Evolutionary conservation across 2,329 filamentous ascomycete species (phyloP).

Genomic region (Penicillium italicum): DNA sequence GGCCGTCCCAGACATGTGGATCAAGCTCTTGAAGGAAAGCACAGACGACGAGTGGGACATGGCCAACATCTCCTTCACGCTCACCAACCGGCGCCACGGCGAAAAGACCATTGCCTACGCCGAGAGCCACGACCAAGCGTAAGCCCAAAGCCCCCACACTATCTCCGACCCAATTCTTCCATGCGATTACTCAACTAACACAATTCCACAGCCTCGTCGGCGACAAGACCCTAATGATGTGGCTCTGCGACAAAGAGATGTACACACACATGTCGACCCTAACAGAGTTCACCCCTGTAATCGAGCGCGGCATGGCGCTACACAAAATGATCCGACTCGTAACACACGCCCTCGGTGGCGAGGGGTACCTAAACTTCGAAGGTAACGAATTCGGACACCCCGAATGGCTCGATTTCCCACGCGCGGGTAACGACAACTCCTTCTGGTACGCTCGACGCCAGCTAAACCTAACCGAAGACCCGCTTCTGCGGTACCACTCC

Average conservation of each 20-base stretch:
- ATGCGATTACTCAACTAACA: slow-evolving; percentile 6
- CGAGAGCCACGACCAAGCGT: slow-evolving; percentile 97
- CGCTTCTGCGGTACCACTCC: slow-evolving; percentile 79
- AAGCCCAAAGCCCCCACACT: slow-evolving; percentile 45
- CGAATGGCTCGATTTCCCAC: slow-evolving; percentile 97
- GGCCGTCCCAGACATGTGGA: slow-evolving; percentile 98
- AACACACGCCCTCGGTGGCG: slow-evolving; percentile 85
- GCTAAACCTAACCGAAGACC: slow-evolving; percentile 85
- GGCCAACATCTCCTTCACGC: slow-evolving; percentile 73
- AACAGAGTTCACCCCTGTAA: slow-evolving; percentile 77
- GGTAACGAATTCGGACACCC: slow-evolving; percentile 98
- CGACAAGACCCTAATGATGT: slow-evolving; percentile 96
- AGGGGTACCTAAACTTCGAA: slow-evolving; percentile 98
- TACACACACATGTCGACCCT: slow-evolving; percentile 96
- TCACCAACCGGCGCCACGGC: slow-evolving; percentile 88
- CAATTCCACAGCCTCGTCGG: slow-evolving; percentile 68
- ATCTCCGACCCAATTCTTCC: too few relatives aligned
- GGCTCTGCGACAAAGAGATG: slow-evolving; percentile 93
- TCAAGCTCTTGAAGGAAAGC: slow-evolving; percentile 95
- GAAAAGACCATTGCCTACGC: slow-evolving; percentile 99
- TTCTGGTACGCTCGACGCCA: slow-evolving; percentile 94
- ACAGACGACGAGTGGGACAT: slow-evolving; percentile 91
- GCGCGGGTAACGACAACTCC: slow-evolving; percentile 85
- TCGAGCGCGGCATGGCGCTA: slow-evolving; percentile 84
- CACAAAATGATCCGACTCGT: slow-evolving; percentile 98